A percentile compares a stretch with the other conserved stretches of the same genome.
Conservation (phyloP, 148 eudicot genomes). For the Arctostaphylos glauca region DNA sequence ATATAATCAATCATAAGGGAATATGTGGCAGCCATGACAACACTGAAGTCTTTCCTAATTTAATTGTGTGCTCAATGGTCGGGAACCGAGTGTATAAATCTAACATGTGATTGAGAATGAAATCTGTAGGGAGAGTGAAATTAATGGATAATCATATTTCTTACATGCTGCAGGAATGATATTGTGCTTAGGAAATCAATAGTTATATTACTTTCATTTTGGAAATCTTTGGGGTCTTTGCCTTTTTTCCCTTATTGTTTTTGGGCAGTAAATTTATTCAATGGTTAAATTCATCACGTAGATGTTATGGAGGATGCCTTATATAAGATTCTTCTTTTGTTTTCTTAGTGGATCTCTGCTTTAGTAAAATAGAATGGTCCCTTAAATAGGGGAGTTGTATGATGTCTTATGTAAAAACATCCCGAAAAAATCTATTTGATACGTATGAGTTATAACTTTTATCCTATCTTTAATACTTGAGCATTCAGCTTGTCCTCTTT, state of each 20-base stretch:
- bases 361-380: background rate
- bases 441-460: background rate
- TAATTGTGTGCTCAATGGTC: background rate
- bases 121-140: background rate
- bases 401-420: background rate
- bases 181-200: background rate
- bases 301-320: background rate
- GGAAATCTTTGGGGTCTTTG: background rate
- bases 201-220: background rate
- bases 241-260: background rate
- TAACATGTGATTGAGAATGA: background rate
- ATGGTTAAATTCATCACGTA: background rate
- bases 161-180: background rate
- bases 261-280: background rate
- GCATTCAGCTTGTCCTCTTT: background rate
- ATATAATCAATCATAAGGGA: background rate
- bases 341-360: background rate
- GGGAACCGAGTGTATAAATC: background rate
- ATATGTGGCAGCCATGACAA: background rate
- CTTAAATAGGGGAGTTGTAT: background rate
- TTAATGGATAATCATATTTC: background rate
- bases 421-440: background rate
- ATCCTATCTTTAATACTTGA: no score
- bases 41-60: background rate
- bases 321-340: background rate